Base-by-base conservation (phyloP, 495 filamentous ascomycete species). In the Choiromyces venosus region DNA sequence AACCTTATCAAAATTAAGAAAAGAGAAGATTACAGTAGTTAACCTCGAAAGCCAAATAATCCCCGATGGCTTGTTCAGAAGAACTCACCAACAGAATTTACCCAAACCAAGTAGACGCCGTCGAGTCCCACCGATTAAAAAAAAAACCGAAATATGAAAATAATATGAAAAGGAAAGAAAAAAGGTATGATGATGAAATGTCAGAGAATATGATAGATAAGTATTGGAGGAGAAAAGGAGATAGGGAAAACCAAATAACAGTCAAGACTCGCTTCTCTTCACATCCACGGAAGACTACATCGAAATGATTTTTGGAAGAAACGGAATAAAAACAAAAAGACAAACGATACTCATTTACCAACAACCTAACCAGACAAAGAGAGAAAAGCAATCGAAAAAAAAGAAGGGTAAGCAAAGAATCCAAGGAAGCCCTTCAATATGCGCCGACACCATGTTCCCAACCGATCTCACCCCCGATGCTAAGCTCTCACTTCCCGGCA, bases 401-500 rank as follows among this genome's bases (percentile, higher is more conserved):
- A 38, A 12, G 33, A 33, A 70, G 68, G 56, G 70, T 61, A 39
- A 71, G 69, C 66, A 61, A 71, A 65, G 65, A 52, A 71, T 16
- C 73, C 72, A 77, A 56, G 67, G 68, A 76, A 78, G 5, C 67
- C 75, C 36, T 68, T 78, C 76, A 73, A 71, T 78, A 78, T 78
- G 67, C 76, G 75, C 76, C 76, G 73, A 71, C 69, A 76, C 74
- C 71, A 75, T 74, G 71, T 68, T 66, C 76, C 74, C 61, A 78
- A 65, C 71, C 46, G 46, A 56, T 39, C 29, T 61, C 64, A 52
- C 38, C 52, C 52, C 68, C 38, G 25, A 75, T 76, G 65, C 36
- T 46, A 73, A 19, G 29, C n/a, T 39, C 75, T 69, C 46, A 80
- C 73, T 81, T 81, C 38, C 80, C 80, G 18, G 79, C 52, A 73